Evolutionary conservation across 441 rosid genomes (phyloP).

Genomic region (Arabidopsis lyrata): DNA sequence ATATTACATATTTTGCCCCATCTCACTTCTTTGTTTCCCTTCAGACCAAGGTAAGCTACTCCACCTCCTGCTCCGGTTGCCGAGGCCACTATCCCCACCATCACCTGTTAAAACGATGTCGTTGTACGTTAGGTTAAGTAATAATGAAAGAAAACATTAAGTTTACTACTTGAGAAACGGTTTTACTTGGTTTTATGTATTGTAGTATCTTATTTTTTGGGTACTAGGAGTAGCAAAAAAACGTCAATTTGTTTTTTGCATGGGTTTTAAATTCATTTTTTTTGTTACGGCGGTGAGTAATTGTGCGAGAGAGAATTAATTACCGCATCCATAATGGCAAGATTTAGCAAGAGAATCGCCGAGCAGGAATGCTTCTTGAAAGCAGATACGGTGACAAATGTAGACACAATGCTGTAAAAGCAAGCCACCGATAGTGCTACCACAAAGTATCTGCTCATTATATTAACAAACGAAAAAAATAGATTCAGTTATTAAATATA

Average conservation of each 20-base stretch:
- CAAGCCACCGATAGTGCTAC: conserved; percentile 75
- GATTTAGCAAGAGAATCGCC: conserved; percentile 55
- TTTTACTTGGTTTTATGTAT: too few relatives aligned
- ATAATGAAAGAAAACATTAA: conserved; percentile 4
- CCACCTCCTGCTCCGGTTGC: conserved; percentile 80
- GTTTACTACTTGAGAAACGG: background rate
- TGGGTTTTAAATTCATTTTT: too few relatives aligned
- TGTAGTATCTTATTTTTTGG: too few relatives aligned
- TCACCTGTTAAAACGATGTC: conserved; percentile 52
- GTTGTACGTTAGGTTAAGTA: conserved; percentile 11
- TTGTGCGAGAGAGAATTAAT: background rate
- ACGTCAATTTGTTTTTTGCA: too few relatives aligned
- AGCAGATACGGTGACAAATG: conserved; percentile 56
- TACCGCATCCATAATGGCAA: conserved; percentile 73
- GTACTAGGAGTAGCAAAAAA: too few relatives aligned
- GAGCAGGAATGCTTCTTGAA: conserved; percentile 52
- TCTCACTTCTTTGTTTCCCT: conserved; percentile 58
- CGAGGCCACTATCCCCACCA: conserved; percentile 78
- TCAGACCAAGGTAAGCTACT: conserved; percentile 74
- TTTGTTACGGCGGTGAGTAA: too few relatives aligned
- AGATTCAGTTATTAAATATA: background rate
- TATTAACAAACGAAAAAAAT: background rate
- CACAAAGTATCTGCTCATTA: conserved; percentile 70
- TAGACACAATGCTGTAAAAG: conserved; percentile 73
- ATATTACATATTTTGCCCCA: conserved; percentile 67